Percentiles rank a stretch among this genome's conserved stretches.
phyloP scores from a whole-genome alignment of 2,329 filamentous ascomycete genomes.

The Sporothrix mexicana region DNA sequence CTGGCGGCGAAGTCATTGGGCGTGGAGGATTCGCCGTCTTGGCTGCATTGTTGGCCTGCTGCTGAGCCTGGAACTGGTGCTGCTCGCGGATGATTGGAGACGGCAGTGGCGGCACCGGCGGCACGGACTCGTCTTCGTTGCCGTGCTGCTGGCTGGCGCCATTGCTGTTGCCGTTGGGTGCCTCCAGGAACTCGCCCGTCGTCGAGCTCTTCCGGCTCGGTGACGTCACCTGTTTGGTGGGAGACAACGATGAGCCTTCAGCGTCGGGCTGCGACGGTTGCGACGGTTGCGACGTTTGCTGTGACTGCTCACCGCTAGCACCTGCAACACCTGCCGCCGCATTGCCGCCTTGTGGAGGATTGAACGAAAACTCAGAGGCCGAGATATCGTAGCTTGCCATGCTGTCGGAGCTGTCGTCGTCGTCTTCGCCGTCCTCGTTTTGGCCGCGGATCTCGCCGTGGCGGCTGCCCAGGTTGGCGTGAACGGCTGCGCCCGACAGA shows the following conservation, averaged over 20 bases:
- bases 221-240: neutral
- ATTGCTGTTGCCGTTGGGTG: conserved; percentile 23
- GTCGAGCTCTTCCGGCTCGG: conserved; percentile 27
- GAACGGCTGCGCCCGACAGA: conserved; percentile 56
- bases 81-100: conserved; percentile 39
- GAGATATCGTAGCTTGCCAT: conserved; percentile 73
- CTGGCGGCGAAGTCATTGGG: conserved; percentile 27
- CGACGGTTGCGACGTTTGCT: conserved; percentile 5
- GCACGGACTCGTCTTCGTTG: conserved; percentile 51
- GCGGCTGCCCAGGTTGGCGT: conserved; percentile 46
- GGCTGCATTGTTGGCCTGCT: conserved; percentile 11
- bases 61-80: conserved; percentile 34
- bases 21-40: conserved; percentile 15
- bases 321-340: neutral
- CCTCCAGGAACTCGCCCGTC: conserved; percentile 24
- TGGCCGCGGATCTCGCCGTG: conserved; percentile 10
- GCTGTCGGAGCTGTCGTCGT: conserved; percentile 66
- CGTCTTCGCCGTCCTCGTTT: conserved; percentile 42
- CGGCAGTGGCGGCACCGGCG: conserved; percentile 63
- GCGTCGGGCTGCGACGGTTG: conserved; percentile 4
- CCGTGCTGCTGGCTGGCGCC: conserved; percentile 37
- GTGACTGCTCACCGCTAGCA: neutral
- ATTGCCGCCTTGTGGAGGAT: conserved; percentile 44
- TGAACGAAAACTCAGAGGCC: conserved; percentile 70
- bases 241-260: neutral